Evolutionary conservation across 2,329 filamentous ascomycete species (phyloP).

Genomic region (Scedosporium minutisporum): DNA sequence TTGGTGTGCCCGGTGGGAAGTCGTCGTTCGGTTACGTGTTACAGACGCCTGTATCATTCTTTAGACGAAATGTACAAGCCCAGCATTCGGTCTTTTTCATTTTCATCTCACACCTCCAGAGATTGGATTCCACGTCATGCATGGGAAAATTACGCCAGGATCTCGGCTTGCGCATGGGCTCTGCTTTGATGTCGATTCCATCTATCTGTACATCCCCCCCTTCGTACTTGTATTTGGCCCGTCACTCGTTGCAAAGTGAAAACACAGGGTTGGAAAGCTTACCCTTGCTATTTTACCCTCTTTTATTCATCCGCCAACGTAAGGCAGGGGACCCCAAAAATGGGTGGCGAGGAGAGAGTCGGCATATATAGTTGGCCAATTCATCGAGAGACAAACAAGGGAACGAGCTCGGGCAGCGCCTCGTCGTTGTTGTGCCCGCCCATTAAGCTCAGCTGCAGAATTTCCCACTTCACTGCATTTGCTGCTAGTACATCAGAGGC

Average conservation of each 20-base stretch:
- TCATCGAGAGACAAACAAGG: background rate
- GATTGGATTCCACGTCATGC: background rate
- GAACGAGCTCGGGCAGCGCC: background rate
- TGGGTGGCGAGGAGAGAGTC: background rate
- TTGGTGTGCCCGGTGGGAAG: background rate
- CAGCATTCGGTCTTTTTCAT: background rate
- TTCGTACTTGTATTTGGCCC: background rate
- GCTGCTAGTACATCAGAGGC: background rate
- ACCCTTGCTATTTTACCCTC: background rate
- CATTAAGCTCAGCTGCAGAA: background rate
- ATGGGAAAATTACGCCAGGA: background rate
- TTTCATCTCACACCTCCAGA: background rate
- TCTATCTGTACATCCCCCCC: background rate
- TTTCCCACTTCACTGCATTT: background rate
- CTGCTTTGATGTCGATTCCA: background rate
- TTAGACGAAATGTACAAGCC: background rate
- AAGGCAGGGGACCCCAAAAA: no score
- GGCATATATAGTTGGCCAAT: background rate
- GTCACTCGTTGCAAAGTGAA: background rate
- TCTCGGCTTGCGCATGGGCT: background rate
- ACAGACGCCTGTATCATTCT: background rate
- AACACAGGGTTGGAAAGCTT: background rate
- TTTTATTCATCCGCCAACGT: no score
- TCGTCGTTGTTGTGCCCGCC: background rate
- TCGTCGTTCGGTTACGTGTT: background rate